phyloP scores from a whole-genome alignment of 2,329 filamentous ascomycete genomes.

The Clarireedia sp. region DNA sequence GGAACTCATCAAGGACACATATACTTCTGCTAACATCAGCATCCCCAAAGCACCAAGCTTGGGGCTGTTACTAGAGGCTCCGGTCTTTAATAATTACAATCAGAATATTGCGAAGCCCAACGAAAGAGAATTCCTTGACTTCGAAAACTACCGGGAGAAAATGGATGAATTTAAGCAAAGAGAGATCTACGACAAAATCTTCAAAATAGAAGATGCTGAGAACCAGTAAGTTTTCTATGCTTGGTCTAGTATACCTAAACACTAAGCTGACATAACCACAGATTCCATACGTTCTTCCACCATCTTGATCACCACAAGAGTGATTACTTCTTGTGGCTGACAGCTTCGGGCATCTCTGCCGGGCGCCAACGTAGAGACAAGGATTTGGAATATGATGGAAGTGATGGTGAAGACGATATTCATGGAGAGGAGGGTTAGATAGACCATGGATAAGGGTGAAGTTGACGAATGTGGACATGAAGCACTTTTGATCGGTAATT shows the following conservation, averaged over 20 bases:
- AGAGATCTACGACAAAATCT: conserved; percentile 89
- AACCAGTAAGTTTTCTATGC: conserved; percentile 57
- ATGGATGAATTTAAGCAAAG: conserved; percentile 85
- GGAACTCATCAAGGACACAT: conserved; percentile 64
- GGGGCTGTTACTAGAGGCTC: conserved; percentile 79
- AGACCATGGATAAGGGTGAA: not conserved
- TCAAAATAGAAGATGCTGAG: conserved; percentile 78
- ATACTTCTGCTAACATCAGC: conserved; percentile 63
- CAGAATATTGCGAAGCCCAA: conserved; percentile 56
- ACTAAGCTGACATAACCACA: conserved; percentile 28
- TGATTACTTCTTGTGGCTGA: conserved; percentile 68
- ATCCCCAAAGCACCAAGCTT: conserved; percentile 92
- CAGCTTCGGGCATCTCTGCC: conserved; percentile 57
- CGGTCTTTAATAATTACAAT: conserved; percentile 89
- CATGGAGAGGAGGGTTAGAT: conserved; percentile 13
- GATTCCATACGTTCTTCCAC: conserved; percentile 71
- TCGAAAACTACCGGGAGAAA: conserved; percentile 66
- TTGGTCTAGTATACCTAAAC: not conserved
- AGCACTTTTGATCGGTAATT: no score
- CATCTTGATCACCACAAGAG: conserved; percentile 69
- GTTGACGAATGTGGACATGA: not conserved
- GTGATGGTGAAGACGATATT: conserved; percentile 11
- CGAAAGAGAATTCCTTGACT: conserved; percentile 65
- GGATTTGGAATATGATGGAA: conserved; percentile 5
- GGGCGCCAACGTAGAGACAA: conserved; percentile 38